Conservation (phyloP, 78 protist genomes). For the Dictyostelium discoideum region DNA sequence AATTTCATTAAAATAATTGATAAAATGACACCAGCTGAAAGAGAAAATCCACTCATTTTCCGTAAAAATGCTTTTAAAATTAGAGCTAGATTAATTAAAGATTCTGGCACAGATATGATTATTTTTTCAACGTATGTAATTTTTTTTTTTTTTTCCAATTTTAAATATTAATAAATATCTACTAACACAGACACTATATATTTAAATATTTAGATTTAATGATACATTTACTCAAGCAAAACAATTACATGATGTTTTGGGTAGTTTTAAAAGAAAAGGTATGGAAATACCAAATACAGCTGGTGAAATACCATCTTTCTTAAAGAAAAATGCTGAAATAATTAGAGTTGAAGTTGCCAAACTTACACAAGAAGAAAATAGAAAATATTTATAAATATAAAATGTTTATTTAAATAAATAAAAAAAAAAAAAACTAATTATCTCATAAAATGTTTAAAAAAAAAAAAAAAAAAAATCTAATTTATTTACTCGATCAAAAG, state of each 20-base stretch:
- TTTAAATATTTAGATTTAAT: not conserved
- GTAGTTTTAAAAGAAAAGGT: slow-evolving; percentile 49
- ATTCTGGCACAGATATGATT: not conserved
- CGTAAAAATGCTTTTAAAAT: slow-evolving; percentile 48
- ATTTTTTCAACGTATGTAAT: slow-evolving; percentile 22
- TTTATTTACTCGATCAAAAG: no score
- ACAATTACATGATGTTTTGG: slow-evolving; percentile 10
- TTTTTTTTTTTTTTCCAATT: no score
- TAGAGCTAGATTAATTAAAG: slow-evolving; percentile 34
- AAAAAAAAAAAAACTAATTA: not conserved
- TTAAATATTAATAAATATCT: no score
- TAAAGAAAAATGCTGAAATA: slow-evolving; percentile 16
- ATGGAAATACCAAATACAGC: slow-evolving; percentile 38
- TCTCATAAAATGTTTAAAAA: not conserved
- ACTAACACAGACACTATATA: no score
- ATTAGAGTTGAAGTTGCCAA: slow-evolving; percentile 12
- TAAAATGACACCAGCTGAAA: slow-evolving; percentile 48
- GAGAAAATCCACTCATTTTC: slow-evolving; percentile 54
- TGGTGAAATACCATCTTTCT: slow-evolving; percentile 15
- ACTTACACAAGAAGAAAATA: slow-evolving; percentile 5
- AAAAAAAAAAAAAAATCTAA: not conserved
- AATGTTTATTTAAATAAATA: not conserved
- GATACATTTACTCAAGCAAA: slow-evolving; percentile 31
- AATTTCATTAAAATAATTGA: slow-evolving; percentile 33
- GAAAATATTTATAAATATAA: not conserved